Percentiles rank a stretch among this genome's conserved stretches.
Conservation (phyloP, 768 basidiomycete genomes). For the Trametes meyenii region DNA sequence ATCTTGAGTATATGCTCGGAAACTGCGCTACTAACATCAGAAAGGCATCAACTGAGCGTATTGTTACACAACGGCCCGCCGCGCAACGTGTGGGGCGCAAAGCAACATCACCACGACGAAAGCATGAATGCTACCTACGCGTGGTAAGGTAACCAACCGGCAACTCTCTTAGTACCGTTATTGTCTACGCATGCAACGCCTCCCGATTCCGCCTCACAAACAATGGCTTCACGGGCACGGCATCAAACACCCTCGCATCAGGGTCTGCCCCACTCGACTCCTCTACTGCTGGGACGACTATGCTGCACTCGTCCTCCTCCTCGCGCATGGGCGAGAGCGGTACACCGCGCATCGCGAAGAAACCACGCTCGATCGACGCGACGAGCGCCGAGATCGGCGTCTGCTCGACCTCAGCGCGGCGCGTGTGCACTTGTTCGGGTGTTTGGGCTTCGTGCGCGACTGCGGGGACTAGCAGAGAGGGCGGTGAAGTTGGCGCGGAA, state of each 20-base stretch:
- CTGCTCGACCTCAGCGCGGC: conserved; percentile 23
- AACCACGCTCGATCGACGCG: conserved; percentile 63
- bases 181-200: conserved; percentile 3
- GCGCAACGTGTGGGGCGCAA: not conserved
- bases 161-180: not conserved
- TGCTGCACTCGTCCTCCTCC: conserved; percentile 18
- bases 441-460: not conserved
- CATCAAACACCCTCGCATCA: conserved; percentile 17
- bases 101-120: conserved; percentile 11
- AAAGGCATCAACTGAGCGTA: too few species aligned
- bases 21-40: too few species aligned
- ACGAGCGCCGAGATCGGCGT: conserved; percentile 70
- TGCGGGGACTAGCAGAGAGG: not conserved
- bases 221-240: conserved; percentile 1
- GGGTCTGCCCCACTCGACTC: conserved; percentile 10
- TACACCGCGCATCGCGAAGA: conserved; percentile 64
- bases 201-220: conserved; percentile 5
- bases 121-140: not conserved
- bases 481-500: not conserved
- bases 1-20: too few species aligned
- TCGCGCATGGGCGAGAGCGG: conserved; percentile 52
- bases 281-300: not conserved
- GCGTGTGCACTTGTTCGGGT: conserved; percentile 6
- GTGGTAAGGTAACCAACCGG: not conserved
- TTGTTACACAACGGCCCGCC: too few species aligned